Evolutionary conservation across 441 rosid genomes (phyloP), one percentile per base, ranked within the genome.

Genomic region (Lepidium campestre): DNA sequence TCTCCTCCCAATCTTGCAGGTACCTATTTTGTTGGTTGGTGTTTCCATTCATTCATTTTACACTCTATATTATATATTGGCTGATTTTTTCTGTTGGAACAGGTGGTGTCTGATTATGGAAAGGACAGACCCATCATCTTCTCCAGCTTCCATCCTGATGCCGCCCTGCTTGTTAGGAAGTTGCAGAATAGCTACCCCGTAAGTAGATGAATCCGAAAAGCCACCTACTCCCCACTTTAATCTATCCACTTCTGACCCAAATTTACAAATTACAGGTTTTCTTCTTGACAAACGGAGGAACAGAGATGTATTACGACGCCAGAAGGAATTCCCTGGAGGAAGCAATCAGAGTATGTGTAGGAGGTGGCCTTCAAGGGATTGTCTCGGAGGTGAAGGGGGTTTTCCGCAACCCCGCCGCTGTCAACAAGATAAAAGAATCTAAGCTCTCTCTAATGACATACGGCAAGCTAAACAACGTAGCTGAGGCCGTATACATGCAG

Each of bases 121-220:
- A 68, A 77, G 19, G 82, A 76, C 20, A 84, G 94, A 48, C 85
- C 96, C 13, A 77, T 90, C 67, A 83, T 88, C 68, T 93, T 90
- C 84, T 90, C 97, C 35, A 78, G 86, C 25, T 93, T 93, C 69
- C 97, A 93, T 17, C 98, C 98, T 0, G 97, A 93, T 62, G 98
- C 96, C 0, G 97, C 92, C 10, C 69, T 83, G 34, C 89, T 93
- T 4, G 73, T 81, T 45, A 81, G 88, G 76, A 83, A 86, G 75
- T 49, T 90, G 55, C 98, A 93, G 82, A 71, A 46, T 73, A 63
- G 54, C 19, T 85, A 88, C 77, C 94, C 97, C 9, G 98, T 90
- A 73, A 79, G 94, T 14, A 34, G 4, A 19, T 10, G 18, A 19
- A 13, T 11, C 25, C 63, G 6, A 13, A 4, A 39, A 46, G 8